A percentile compares a stretch with the other conserved stretches of the same genome.
phyloP scores from a whole-genome alignment of 495 filamentous ascomycete species.

The Podospora didyma region DNA sequence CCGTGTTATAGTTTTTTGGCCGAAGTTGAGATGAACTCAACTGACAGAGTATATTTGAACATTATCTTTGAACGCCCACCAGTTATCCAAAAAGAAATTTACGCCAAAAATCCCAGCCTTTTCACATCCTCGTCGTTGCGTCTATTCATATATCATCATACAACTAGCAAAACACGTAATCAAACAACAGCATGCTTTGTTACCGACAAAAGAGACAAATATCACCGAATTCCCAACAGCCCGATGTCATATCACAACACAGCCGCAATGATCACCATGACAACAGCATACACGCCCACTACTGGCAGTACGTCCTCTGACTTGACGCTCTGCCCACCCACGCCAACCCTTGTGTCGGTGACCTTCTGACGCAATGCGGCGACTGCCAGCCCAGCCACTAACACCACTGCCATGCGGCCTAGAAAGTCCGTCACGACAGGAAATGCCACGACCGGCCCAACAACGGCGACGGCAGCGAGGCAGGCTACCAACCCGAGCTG shows the following conservation, averaged over 20 bases:
- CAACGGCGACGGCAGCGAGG: constrained; percentile 3
- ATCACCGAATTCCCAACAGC: too few species aligned
- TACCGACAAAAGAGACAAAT: too few species aligned
- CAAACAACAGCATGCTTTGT: too few species aligned
- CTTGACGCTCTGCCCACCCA: not conserved
- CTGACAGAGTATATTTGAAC: too few species aligned
- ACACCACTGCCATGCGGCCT: constrained; percentile 13
- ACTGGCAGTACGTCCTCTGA: not conserved
- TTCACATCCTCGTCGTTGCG: too few species aligned
- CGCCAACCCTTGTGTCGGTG: not conserved
- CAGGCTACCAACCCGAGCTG: not conserved
- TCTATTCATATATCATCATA: too few species aligned
- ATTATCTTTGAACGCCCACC: too few species aligned
- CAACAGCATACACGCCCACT: not conserved
- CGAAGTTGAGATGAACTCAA: too few species aligned
- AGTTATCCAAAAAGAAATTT: too few species aligned
- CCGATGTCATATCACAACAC: not conserved
- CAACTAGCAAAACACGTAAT: too few species aligned
- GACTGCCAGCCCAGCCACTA: constrained; percentile 5
- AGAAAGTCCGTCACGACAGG: constrained; percentile 12
- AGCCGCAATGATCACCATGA: not conserved
- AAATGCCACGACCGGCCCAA: constrained; percentile 4
- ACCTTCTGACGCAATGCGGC: not conserved
- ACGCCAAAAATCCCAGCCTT: too few species aligned
- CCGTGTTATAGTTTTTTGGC: too few species aligned